Evolutionary conservation across 257 asterid genomes (phyloP).

Genomic region (Rehmannia glutinosa): DNA sequence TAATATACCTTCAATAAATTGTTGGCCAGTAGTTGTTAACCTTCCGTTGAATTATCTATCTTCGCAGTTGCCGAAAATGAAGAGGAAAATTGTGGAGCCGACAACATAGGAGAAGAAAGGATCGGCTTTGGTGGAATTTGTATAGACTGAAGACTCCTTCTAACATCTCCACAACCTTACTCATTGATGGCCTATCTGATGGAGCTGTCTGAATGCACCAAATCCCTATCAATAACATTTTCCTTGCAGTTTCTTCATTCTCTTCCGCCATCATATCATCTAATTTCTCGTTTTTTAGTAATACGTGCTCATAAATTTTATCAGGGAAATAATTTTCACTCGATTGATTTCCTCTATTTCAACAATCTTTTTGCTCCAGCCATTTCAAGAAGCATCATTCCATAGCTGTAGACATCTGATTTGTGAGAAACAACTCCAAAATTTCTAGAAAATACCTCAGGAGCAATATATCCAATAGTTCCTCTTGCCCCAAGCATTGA

Average conservation of each 20-base stretch:
- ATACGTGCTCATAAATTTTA: conserved; percentile 40
- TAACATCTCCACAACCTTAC: conserved; percentile 58
- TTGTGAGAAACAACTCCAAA: conserved; percentile 58
- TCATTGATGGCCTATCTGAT: conserved; percentile 51
- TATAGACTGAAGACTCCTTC: conserved; percentile 41
- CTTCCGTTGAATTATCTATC: not conserved
- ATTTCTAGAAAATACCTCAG: conserved; percentile 57
- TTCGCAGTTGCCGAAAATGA: conserved; percentile 17
- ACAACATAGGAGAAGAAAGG: conserved; percentile 19
- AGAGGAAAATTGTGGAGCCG: conserved; percentile 8
- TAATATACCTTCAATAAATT: not conserved
- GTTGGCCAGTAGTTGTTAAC: conserved; percentile 1
- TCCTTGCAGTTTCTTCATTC: conserved; percentile 39
- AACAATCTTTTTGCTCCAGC: conserved; percentile 35
- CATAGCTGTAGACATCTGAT: conserved; percentile 71
- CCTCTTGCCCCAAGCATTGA: conserved; percentile 50
- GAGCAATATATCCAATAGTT: conserved; percentile 67
- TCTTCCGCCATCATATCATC: conserved; percentile 21
- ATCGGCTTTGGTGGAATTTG: conserved; percentile 56
- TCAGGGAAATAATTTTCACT: conserved; percentile 43
- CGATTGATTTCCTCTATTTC: conserved; percentile 17
- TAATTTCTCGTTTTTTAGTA: conserved; percentile 21
- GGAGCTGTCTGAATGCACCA: conserved; percentile 73
- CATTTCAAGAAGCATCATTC: conserved; percentile 71
- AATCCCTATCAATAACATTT: conserved; percentile 53